Evolutionary conservation across 169 alveolate species (phyloP).

Genomic region (Cryptosporidium felis): DNA sequence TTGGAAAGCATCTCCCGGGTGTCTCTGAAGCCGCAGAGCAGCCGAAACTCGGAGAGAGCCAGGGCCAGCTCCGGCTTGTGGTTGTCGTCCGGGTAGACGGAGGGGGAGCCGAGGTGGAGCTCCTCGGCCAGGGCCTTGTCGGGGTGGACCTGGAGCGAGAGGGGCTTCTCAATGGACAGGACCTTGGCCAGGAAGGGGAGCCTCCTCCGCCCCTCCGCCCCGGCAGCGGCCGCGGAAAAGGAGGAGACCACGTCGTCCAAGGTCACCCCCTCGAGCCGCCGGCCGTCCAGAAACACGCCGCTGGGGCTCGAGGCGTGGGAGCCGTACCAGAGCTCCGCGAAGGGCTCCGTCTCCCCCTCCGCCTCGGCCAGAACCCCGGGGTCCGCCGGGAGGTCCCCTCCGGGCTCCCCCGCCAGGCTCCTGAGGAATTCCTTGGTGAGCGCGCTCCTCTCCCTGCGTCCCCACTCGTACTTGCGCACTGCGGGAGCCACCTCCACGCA

Average conservation of each 20-base stretch:
- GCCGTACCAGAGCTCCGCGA: constrained; percentile 94
- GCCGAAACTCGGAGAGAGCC: constrained; percentile 86
- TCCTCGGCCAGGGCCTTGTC: constrained; percentile 83
- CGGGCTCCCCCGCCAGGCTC: not conserved
- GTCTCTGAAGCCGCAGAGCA: constrained; percentile 84
- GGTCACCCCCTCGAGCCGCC: not conserved
- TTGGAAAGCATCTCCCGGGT: constrained; percentile 64
- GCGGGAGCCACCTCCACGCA: constrained; percentile 19
- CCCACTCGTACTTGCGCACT: constrained; percentile 54
- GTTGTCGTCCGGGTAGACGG: constrained; percentile 87
- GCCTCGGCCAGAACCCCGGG: no score
- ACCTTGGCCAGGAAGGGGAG: constrained; percentile 85
- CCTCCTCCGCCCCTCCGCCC: constrained; percentile 7
- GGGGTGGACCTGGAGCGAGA: constrained; percentile 91
- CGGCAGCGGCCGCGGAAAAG: not conserved
- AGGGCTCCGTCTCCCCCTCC: constrained; percentile 58
- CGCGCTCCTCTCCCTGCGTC: not conserved
- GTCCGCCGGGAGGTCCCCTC: no score
- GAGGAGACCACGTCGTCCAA: constrained; percentile 15
- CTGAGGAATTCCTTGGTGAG: constrained; percentile 1
- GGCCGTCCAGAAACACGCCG: constrained; percentile 9
- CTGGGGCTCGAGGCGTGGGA: constrained; percentile 82
- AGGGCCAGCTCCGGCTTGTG: constrained; percentile 93
- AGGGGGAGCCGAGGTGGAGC: constrained; percentile 82
- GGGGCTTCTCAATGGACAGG: constrained; percentile 85